A percentile compares a stretch with the other conserved stretches of the same genome.
phyloP scores from a whole-genome alignment of 352 stramenopile species.

The Pythium vanterpoolii region DNA sequence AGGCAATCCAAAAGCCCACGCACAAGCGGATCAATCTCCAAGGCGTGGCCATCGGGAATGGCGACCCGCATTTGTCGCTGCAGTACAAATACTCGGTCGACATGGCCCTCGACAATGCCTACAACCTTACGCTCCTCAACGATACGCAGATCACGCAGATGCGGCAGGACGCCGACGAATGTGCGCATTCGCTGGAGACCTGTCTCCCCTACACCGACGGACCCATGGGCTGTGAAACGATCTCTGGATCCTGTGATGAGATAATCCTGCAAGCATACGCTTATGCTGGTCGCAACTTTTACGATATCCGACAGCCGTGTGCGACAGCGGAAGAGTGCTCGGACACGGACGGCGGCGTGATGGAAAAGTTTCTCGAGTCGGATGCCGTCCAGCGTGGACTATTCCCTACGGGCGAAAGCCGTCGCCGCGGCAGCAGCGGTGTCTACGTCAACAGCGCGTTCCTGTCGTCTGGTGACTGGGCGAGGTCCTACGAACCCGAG shows the following conservation, averaged over 20 bases:
- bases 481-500: conserved; percentile 75
- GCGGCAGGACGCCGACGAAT: conserved; percentile 25
- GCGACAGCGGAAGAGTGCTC: conserved; percentile 7
- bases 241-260: not conserved
- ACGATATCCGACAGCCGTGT: conserved; percentile 56
- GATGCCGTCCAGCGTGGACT: not conserved
- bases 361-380: conserved; percentile 12
- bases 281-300: conserved; percentile 34
- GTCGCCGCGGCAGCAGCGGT: not conserved
- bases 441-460: conserved; percentile 33
- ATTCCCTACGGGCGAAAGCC: conserved; percentile 26
- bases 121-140: conserved; percentile 49
- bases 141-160: conserved; percentile 33
- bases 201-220: not conserved
- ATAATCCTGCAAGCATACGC: conserved; percentile 18
- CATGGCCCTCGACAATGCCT: conserved; percentile 52
- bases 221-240: not conserved
- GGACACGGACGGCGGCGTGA: conserved; percentile 8
- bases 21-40: conserved; percentile 41
- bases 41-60: conserved; percentile 72
- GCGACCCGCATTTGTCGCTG: conserved; percentile 40
- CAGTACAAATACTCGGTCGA: conserved; percentile 35
- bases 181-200: conserved; percentile 18
- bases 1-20: conserved; percentile 25
- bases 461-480: conserved; percentile 64